These are phyloP conservation scores for Cryptosporidium meleagridis DNA, from an alignment of 169 alveolate species.

Conservation along the genomic window DNA sequence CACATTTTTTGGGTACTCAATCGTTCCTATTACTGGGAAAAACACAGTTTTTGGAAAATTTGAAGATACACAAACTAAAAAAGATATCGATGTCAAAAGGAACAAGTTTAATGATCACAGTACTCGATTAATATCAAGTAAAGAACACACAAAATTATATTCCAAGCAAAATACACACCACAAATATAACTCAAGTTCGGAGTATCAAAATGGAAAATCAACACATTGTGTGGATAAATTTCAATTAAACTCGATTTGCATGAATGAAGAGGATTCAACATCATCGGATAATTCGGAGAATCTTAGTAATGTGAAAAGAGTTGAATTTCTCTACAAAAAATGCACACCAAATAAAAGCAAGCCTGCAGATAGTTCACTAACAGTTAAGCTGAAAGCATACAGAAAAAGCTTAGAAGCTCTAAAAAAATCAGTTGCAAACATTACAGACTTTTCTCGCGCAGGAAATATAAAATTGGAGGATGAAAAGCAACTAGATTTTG, in stretches of 20 bases:
- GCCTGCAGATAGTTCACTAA: neutral
- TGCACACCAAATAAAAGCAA: neutral
- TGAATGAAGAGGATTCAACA: neutral
- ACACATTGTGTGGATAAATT: neutral
- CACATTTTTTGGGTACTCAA: neutral
- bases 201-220: neutral
- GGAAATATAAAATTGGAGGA: neutral
- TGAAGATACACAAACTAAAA: neutral
- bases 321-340: neutral
- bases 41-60: neutral
- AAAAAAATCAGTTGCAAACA: neutral
- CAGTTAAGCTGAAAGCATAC: neutral
- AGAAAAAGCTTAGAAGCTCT: slow-evolving; percentile 23
- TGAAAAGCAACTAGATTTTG: neutral
- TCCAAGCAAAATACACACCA: neutral
- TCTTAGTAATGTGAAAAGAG: neutral
- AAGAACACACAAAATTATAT: neutral
- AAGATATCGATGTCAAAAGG: neutral
- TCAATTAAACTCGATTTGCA: neutral
- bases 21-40: neutral
- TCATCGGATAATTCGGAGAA: neutral
- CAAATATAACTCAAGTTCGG: neutral
- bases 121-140: neutral
- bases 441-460: neutral
- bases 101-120: neutral